Evolutionary conservation across 495 filamentous ascomycete genomes (phyloP), one percentile per base, ranked within the genome.

Genomic region (Halenospora varia): DNA sequence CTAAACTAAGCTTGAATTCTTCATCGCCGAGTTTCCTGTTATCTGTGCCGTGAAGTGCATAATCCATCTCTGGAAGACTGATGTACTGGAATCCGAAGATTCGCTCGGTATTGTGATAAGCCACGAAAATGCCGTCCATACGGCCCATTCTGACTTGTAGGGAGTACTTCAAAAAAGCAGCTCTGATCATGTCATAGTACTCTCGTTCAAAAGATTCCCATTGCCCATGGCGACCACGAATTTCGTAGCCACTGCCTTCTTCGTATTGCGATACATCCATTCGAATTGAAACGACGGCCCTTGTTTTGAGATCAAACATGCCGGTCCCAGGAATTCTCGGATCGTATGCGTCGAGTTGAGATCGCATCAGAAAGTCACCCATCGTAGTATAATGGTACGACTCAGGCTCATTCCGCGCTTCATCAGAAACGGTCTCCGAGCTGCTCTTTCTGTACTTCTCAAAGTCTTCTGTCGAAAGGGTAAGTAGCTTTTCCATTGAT

Each of bases 111-210:
- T 99, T 99, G 73, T 99, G 94, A 69, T 85, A 97, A 11, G 95
- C 95, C n/a, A 97, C 89, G 63, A 97, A 97, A 49, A 97, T 97
- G 50, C 94, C 94, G 61, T 97, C 92, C 94, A 99, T 99, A 19
- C 95, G 85, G 24, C 94, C 94, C 78, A 97, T 90, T 20, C 94
- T 85, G 29, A 92, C 94, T 69, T 99, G 94, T 22, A 99, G 77
- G 3, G 92, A 96, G 68, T 99, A 99, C 65, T 97, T 97, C 55
- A 99, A 75, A 75, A 99, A 96, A 6, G 93, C 93, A 1, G 90
- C 81, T 26, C 94, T 82, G 55, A 96, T 93, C 93, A 97, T 96
- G 67, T 99, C 94, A 66, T 85, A 95, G 71, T 90, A 96, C 68
- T 99, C 95, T 45, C 93, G 85, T 66, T 99, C 94, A 70, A 84